Base-by-base conservation (phyloP, 148 eudicot species). In the Vaccinium corymbosum region DNA sequence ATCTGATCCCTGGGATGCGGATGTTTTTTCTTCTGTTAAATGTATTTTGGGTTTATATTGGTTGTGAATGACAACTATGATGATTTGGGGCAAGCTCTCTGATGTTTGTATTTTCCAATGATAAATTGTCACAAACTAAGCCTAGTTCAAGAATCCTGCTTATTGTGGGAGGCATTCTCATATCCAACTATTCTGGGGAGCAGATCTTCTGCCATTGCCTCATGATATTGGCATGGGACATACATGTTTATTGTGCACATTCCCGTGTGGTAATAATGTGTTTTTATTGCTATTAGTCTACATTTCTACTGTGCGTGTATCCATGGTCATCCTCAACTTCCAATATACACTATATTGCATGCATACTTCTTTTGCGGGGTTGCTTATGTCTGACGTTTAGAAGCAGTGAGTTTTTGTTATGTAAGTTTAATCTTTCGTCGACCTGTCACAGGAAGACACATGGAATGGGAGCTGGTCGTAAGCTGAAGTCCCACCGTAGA, bases 391-490 rank as follows among this genome's bases (percentile, higher is more conserved):
- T 1, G 3, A 8, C 32, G 49, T 32, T 79, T 78, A 20, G 16
- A 32, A 35, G 50, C 49, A 49, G 8, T 49, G 49, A 6, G 22
- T 46, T 50, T 25, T 25, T 20, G 16, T 3, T 25, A 25, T 8
- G 10, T 46, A 32, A 2, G 16, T 62, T 12, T 62, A 80, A 64
- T 62, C 83, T 80, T 29, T n/a, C n/a, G 50, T 14, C 32, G 68
- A 81, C 72, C 57, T 68, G 46, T 71, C 72, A 64, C 73, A 87
- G 89, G 81, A 87, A 87, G 81, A 85, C 87, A 85, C 89, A 85
- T 64, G 89, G 89, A 38, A 85, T 75, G 85, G 89, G 89, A 87
- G 85, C 89, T 59, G 89, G 87, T 51, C 87, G 89, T 85, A 87
- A 87, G 85, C 80, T 87, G 83, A 85, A 78, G 87, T 78, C 85